Percentiles rank a stretch among this genome's conserved stretches.
Conservation (phyloP, 257 asterid genomes). For the Primulina eburnea region DNA sequence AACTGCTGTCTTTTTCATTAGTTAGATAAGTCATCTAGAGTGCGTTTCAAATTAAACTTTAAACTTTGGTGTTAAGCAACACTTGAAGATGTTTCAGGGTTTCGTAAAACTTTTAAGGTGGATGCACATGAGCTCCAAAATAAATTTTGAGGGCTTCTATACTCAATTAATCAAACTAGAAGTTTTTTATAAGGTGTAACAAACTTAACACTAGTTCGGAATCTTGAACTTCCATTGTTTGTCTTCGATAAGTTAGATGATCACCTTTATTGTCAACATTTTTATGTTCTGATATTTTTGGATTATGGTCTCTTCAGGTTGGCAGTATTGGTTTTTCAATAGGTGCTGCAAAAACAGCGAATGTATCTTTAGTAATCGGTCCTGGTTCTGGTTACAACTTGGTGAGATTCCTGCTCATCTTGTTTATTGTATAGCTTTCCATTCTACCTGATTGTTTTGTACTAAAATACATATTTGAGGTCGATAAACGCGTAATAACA, state of each 20-base stretch:
- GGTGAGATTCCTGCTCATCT: conserved; percentile 45
- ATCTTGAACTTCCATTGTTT: not conserved
- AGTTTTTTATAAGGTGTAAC: not conserved
- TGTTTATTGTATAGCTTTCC: conserved; percentile 4
- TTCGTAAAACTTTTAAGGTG: not conserved
- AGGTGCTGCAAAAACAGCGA: conserved; percentile 51
- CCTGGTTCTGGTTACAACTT: conserved; percentile 90
- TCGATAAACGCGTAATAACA: not conserved
- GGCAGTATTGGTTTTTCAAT: conserved; percentile 77
- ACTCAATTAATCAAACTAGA: not conserved
- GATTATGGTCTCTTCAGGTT: conserved; percentile 44
- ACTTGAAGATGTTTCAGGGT: not conserved
- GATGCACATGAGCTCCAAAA: not conserved
- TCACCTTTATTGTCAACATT: not conserved
- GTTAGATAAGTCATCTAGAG: not conserved
- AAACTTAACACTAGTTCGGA: not conserved
- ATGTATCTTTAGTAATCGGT: conserved; percentile 73
- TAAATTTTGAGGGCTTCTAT: not conserved
- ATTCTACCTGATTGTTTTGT: not conserved
- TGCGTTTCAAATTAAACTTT: not conserved
- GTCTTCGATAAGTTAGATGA: not conserved
- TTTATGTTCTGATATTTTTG: conserved; percentile 19
- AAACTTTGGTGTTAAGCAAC: not conserved
- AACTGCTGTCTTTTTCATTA: conserved; percentile 5
- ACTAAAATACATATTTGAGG: too few relatives aligned